Base-by-base conservation (phyloP, 1,139 yeast species). In the Groenewaldozyma auringiensis region DNA sequence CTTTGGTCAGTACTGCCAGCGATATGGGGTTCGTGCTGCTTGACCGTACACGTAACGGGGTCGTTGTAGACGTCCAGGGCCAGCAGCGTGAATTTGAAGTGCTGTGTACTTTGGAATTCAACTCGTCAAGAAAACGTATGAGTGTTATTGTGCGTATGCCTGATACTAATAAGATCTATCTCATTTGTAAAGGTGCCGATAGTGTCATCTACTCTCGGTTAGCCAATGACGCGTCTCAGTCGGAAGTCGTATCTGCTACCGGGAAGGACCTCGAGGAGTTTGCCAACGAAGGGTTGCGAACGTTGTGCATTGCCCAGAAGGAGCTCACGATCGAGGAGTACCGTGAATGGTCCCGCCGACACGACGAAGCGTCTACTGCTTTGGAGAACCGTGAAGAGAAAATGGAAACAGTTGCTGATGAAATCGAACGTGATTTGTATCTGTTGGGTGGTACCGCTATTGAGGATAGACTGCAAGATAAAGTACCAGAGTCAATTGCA, bases 71-170 rank as follows among this genome's bases (percentile, higher is more conserved):
- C 49, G 74, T 84, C 31, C 89, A 84, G 58, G 98, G 97, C 46
- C 69, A 72, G 42, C 72, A 74, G 44, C 70, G 70, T 47, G 83
- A 81, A 53, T 88, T 76, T 63, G 83, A 83, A 59, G 69, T 87
- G 38, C 67, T 92, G 53, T 83, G 83, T 53, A 75, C 80, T 31
- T 70, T 89, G 56, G 89, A 84, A 50, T 92, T 92, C 67, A 84
- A 88, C 50, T 88, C 97, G 1, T 77, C 95, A 0, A 78, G 98
- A 67, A 92, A 92, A 71, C 79, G 98, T 70, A 92, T 92, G 98
- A 86, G 96, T 72, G 88, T 89, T 11, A 86, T 92, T 54, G 76
- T 89, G 40, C 83, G 76, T 51, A 68, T 79, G 53, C 48, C 51
- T 6, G 71, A 75, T 40, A 60, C 68, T 3, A 81, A 80, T 8